Conservation (phyloP, 2,329 filamentous ascomycete species). For the Berkeleyomyces rouxiae region DNA sequence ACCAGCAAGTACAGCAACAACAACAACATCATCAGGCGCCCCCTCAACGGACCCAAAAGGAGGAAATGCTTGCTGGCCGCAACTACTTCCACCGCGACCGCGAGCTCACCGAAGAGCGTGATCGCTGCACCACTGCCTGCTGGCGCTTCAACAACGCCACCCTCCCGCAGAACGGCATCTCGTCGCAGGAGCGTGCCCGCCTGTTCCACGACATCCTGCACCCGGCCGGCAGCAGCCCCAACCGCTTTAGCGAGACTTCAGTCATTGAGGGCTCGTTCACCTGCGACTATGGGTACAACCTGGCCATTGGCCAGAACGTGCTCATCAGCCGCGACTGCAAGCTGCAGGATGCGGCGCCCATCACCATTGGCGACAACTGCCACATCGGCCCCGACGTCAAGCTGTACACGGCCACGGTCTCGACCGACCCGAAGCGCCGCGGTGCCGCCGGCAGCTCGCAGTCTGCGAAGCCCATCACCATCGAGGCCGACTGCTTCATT, state of each 20-base stretch:
- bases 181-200: conserved; percentile 47
- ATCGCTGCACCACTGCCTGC: conserved; percentile 64
- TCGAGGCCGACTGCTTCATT: conserved; percentile 76
- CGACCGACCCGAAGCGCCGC: conserved; percentile 55
- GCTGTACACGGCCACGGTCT: conserved; percentile 60
- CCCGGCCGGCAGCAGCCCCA: conserved; percentile 40
- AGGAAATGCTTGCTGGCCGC: conserved; percentile 72
- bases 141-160: conserved; percentile 76
- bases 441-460: conserved; percentile 59
- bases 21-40: conserved; percentile 1
- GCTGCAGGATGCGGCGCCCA: conserved; percentile 70
- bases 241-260: conserved; percentile 53
- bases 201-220: conserved; percentile 58
- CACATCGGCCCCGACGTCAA: conserved; percentile 73
- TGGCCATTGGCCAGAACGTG: conserved; percentile 71
- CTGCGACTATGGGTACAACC: conserved; percentile 93
- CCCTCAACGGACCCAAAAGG: conserved; percentile 50
- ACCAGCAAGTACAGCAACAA: background rate
- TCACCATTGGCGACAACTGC: conserved; percentile 63
- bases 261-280: conserved; percentile 76
- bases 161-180: conserved; percentile 57
- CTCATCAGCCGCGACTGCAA: conserved; percentile 69
- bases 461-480: conserved; percentile 52
- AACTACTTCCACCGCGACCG: conserved; percentile 67
- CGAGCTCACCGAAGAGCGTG: conserved; percentile 67